Conservation (phyloP, 257 asterid genomes). For the Jacaranda mimosifolia region DNA sequence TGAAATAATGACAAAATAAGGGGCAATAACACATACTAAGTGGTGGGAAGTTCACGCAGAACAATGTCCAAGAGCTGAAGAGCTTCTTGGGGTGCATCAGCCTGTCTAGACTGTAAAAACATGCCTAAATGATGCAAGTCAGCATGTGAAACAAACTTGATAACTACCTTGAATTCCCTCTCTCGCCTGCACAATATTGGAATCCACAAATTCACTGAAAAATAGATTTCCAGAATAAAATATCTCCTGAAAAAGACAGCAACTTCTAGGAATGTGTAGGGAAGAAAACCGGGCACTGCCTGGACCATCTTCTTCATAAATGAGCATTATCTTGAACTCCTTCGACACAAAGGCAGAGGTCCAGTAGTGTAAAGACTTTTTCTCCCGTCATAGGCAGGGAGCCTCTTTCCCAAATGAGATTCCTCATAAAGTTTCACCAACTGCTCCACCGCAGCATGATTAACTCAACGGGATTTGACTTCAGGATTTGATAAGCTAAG, state of each 20-base stretch:
- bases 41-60: conserved; percentile 87
- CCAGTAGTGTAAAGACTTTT: conserved; percentile 97
- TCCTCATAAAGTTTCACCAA: conserved; percentile 70
- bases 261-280: not conserved
- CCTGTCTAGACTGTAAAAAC: conserved; percentile 88
- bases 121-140: conserved; percentile 91
- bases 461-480: conserved; percentile 79
- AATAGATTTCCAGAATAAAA: not conserved
- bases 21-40: conserved; percentile 48
- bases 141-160: conserved; percentile 91
- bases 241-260: not conserved
- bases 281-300: conserved; percentile 59
- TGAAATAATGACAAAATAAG: not conserved
- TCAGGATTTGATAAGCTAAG: no score
- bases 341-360: conserved; percentile 76
- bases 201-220: conserved; percentile 5
- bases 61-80: conserved; percentile 95
- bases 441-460: conserved; percentile 90
- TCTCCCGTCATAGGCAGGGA: conserved; percentile 98
- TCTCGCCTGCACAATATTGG: conserved; percentile 65
- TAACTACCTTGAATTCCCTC: conserved; percentile 81
- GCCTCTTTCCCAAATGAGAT: conserved; percentile 84
- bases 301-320: conserved; percentile 84
- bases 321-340: conserved; percentile 73
- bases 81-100: conserved; percentile 98